Evolutionary conservation across 83 land plant genomes (phyloP).

Genomic region (Picea abies): DNA sequence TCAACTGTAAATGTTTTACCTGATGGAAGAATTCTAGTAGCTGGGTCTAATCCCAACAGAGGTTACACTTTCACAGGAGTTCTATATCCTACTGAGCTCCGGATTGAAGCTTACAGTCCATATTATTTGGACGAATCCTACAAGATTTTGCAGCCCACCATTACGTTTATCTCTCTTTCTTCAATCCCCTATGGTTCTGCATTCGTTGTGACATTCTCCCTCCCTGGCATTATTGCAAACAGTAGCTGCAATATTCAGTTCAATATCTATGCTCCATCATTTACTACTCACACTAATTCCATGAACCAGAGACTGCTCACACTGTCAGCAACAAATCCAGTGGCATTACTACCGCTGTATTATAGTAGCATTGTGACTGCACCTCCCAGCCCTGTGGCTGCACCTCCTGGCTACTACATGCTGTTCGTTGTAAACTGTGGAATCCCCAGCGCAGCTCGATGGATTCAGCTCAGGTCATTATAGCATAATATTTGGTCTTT

Average conservation of each 20-base stretch:
- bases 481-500: background rate
- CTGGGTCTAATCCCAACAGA: slow-evolving; percentile 65
- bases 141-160: slow-evolving; percentile 28
- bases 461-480: slow-evolving; percentile 17
- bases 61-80: slow-evolving; percentile 41
- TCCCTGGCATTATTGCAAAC: slow-evolving; percentile 21
- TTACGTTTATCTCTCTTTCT: slow-evolving; percentile 15
- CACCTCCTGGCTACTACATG: slow-evolving; percentile 43
- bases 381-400: slow-evolving; percentile 16
- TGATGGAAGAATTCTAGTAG: slow-evolving; percentile 61
- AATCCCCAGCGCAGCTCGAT: slow-evolving; percentile 24
- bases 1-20: slow-evolving; percentile 64
- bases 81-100: slow-evolving; percentile 58
- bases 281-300: slow-evolving; percentile 67
- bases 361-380: slow-evolving; percentile 15
- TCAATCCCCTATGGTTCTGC: slow-evolving; percentile 29
- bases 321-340: slow-evolving; percentile 18
- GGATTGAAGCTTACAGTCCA: slow-evolving; percentile 67
- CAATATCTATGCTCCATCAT: slow-evolving; percentile 48
- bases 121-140: slow-evolving; percentile 38
- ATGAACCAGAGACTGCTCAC: slow-evolving; percentile 67
- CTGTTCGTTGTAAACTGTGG: slow-evolving; percentile 29
- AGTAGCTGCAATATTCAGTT: slow-evolving; percentile 33
- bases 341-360: background rate
- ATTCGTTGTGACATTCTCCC: slow-evolving; percentile 27